Evolutionary conservation across 305 asterid species (phyloP).

Genomic region (Rubia peregrina): DNA sequence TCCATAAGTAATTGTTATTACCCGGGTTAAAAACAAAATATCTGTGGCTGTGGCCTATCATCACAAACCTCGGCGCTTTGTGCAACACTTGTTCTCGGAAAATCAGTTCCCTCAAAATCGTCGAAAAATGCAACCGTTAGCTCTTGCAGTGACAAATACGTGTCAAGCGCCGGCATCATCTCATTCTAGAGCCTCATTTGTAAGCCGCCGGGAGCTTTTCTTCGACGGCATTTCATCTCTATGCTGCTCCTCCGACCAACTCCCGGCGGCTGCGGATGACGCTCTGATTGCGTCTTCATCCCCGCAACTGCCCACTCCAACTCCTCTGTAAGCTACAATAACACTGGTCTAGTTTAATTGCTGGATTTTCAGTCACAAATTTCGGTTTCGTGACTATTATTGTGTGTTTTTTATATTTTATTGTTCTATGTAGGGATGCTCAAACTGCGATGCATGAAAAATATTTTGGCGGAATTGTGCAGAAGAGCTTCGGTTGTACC

Average conservation of each 20-base stretch:
- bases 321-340: conserved; percentile 30
- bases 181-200: conserved; percentile 11
- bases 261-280: conserved; percentile 8
- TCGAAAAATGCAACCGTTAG: conserved; percentile 12
- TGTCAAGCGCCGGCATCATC: conserved; percentile 2
- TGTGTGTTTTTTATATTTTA: neutral
- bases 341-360: neutral
- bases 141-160: neutral
- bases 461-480: conserved; percentile 21
- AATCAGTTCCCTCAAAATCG: neutral
- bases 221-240: conserved; percentile 39
- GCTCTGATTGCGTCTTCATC: conserved; percentile 31
- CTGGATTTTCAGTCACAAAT: neutral
- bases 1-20: neutral
- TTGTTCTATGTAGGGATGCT: conserved; percentile 25
- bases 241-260: conserved; percentile 34
- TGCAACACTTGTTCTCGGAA: neutral
- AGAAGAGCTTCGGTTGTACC: conserved; percentile 25
- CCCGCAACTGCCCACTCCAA: conserved; percentile 20
- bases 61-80: neutral
- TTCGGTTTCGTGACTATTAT: neutral
- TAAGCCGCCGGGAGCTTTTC: conserved; percentile 86
- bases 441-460: conserved; percentile 20
- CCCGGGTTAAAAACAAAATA: neutral
- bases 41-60: neutral